Evolutionary conservation across 2,329 filamentous ascomycete genomes (phyloP).

Genomic region (Nannizziopsis barbatae): DNA sequence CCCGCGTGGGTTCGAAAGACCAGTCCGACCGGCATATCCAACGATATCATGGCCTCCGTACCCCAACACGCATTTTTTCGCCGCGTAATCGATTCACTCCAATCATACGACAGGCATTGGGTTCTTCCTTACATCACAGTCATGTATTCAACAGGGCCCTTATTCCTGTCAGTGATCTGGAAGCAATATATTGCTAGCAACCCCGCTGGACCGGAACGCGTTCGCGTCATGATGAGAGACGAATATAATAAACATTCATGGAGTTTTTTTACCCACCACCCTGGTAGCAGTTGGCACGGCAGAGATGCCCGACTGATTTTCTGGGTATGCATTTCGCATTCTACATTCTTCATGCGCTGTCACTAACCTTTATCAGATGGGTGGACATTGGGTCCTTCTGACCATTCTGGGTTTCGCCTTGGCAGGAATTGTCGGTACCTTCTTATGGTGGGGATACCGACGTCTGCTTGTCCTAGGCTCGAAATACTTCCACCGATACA

Average conservation of each 20-base stretch:
- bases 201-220: conserved; percentile 39
- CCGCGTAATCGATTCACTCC: conserved; percentile 55
- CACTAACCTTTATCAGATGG: conserved; percentile 34
- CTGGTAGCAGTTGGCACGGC: conserved; percentile 55
- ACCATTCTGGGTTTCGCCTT: conserved; percentile 43
- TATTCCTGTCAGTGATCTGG: conserved; percentile 67
- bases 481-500: conserved; percentile 32
- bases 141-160: conserved; percentile 66
- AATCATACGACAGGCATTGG: conserved; percentile 59
- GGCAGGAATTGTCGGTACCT: conserved; percentile 38
- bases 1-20: conserved; percentile 62
- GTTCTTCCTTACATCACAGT: conserved; percentile 62
- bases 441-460: conserved; percentile 42
- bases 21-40: conserved; percentile 64
- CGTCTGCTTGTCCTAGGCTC: conserved; percentile 34
- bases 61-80: conserved; percentile 65
- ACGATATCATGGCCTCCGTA: conserved; percentile 66
- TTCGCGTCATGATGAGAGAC: conserved; percentile 57
- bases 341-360: background rate
- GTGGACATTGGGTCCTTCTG: conserved; percentile 45
- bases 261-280: conserved; percentile 60
- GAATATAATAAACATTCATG: conserved; percentile 58
- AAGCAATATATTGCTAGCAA: conserved; percentile 54
- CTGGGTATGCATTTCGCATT: conserved; percentile 41
- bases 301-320: conserved; percentile 54